Evolutionary conservation across 176 grass and related monocot species (phyloP).

Genomic region (Oryza glaberrima): DNA sequence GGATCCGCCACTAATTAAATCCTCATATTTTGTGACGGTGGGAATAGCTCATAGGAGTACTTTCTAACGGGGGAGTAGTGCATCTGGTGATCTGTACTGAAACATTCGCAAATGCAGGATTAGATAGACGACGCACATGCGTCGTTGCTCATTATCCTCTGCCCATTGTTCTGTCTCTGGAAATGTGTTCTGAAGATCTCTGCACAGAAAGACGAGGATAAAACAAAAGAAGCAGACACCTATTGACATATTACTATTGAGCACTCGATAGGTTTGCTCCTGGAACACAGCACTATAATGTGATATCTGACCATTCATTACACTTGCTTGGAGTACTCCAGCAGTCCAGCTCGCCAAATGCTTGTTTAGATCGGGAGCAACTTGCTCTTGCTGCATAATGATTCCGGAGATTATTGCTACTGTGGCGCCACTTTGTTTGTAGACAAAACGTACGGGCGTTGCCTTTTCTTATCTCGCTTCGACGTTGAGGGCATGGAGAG

Average conservation of each 20-base stretch:
- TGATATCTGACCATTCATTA: conserved; percentile 49
- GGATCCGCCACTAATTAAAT: no score
- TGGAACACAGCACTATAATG: conserved; percentile 35
- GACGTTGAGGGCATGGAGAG: neutral
- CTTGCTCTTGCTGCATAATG: conserved; percentile 36
- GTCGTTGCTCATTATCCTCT: neutral
- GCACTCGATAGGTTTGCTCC: conserved; percentile 30
- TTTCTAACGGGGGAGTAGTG: no score
- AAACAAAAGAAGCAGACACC: neutral
- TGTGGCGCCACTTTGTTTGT: conserved; percentile 11
- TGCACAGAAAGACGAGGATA: no score
- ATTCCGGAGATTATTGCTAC: conserved; percentile 22
- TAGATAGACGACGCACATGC: neutral
- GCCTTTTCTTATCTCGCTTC: neutral
- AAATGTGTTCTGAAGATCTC: conserved; percentile 6
- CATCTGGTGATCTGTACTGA: neutral
- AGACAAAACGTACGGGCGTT: conserved; percentile 34
- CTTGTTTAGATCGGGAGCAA: conserved; percentile 27
- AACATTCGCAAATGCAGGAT: neutral
- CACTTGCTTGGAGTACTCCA: conserved; percentile 20
- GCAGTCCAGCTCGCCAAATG: neutral
- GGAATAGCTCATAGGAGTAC: no score
- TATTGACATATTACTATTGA: conserved; percentile 42
- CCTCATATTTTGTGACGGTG: no score
- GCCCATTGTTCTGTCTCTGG: neutral